phyloP scores from a whole-genome alignment of 371 early-diverging fungal genomes.

The Mortierella sp. region DNA sequence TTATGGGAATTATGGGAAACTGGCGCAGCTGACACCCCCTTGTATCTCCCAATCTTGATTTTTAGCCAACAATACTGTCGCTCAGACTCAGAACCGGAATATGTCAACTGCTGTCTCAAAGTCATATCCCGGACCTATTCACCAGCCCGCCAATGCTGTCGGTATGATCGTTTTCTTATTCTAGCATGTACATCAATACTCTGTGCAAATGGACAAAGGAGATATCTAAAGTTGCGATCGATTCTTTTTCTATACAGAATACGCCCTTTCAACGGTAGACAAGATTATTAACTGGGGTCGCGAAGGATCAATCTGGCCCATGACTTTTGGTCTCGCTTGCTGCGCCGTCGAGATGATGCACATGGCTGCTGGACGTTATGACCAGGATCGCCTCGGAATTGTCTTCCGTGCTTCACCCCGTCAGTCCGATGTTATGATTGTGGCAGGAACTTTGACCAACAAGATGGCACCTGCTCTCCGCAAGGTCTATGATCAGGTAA shows the following conservation, averaged over 20 bases:
- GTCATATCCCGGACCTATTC: constrained; percentile 55
- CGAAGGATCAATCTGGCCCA: constrained; percentile 96
- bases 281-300: constrained; percentile 95
- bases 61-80: background rate
- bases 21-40: constrained; percentile 15
- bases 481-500: constrained; percentile 94
- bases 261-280: constrained; percentile 89
- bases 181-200: constrained; percentile 7
- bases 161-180: constrained; percentile 11
- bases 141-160: constrained; percentile 49
- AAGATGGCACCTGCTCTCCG: constrained; percentile 99
- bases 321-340: constrained; percentile 99
- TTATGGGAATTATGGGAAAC: too few relatives aligned
- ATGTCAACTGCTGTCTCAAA: constrained; percentile 56
- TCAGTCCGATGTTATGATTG: constrained; percentile 99
- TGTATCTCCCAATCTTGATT: background rate
- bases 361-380: constrained; percentile 97
- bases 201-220: background rate
- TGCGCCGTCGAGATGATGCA: constrained; percentile 99
- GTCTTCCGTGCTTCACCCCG: constrained; percentile 98
- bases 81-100: constrained; percentile 37
- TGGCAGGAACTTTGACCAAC: constrained; percentile 97
- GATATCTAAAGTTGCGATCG: background rate
- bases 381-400: constrained; percentile 98
- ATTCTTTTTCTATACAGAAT: constrained; percentile 61